Conservation (phyloP, 202 grass and related monocot species). For the Schoenoplectus tabernaemontani region DNA sequence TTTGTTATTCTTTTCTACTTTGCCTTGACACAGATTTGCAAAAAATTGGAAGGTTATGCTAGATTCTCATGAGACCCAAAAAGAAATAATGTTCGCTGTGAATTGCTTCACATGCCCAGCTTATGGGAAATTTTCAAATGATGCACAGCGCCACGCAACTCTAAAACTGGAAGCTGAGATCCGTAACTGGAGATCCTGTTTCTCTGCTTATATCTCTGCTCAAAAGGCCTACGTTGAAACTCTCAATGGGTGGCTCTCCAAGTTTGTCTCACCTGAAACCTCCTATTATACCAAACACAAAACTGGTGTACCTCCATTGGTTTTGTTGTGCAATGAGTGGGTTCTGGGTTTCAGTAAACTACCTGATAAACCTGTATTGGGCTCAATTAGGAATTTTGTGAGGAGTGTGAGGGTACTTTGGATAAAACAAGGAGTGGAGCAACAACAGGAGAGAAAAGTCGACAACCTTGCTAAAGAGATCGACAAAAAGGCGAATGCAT, state of each 20-base stretch:
- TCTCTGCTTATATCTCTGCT: slow-evolving; percentile 45
- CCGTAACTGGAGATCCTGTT: slow-evolving; percentile 86
- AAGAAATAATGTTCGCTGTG: slow-evolving; percentile 96
- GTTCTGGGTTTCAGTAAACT: slow-evolving; percentile 36
- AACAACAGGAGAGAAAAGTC: slow-evolving; percentile 80
- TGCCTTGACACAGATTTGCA: slow-evolving; percentile 35
- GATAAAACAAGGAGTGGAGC: slow-evolving; percentile 87
- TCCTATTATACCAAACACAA: slow-evolving; percentile 52
- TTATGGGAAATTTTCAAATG: slow-evolving; percentile 84
- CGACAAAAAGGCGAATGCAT: slow-evolving; percentile 52
- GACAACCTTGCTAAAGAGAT: slow-evolving; percentile 70
- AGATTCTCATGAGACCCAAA: slow-evolving; percentile 84
- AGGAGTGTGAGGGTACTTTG: slow-evolving; percentile 75
- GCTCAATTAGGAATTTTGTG: slow-evolving; percentile 68
- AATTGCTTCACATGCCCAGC: slow-evolving; percentile 79
- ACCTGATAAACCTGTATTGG: slow-evolving; percentile 39
- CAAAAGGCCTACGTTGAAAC: slow-evolving; percentile 73
- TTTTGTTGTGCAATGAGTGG: slow-evolving; percentile 70
- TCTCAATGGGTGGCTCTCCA: slow-evolving; percentile 82
- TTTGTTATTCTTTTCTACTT: slow-evolving; percentile 17
- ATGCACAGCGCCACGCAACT: slow-evolving; percentile 70
- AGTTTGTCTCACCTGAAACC: slow-evolving; percentile 60
- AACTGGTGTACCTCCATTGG: slow-evolving; percentile 44
- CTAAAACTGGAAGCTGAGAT: slow-evolving; percentile 75
- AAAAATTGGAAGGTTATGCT: slow-evolving; percentile 87